Conservation (phyloP, 345 rosid species). For the Lepidium aucheri region DNA sequence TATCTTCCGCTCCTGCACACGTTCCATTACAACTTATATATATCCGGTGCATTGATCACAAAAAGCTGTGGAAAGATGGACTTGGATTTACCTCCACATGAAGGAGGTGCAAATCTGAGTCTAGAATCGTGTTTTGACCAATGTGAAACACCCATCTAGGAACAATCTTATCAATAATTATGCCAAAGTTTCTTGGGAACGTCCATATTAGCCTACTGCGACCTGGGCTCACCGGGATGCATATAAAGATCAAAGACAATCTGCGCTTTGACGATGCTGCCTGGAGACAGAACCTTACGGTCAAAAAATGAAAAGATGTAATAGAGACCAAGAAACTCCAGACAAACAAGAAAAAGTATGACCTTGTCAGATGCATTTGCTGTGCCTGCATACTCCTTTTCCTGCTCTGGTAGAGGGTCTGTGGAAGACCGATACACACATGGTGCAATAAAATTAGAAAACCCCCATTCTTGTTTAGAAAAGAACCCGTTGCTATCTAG, state of each 20-base stretch:
- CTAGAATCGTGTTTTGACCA: constrained; percentile 68
- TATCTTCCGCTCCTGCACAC: constrained; percentile 65
- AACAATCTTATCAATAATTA: constrained; percentile 59
- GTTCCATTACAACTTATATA: background rate
- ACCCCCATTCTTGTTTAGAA: constrained; percentile 59
- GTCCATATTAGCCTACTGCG: constrained; percentile 80
- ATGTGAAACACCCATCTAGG: constrained; percentile 88
- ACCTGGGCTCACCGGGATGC: constrained; percentile 88
- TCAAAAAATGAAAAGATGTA: background rate
- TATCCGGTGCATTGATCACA: background rate
- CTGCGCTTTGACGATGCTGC: constrained; percentile 19
- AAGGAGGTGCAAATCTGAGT: constrained; percentile 85
- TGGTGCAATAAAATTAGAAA: constrained; percentile 55
- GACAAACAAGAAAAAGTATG: background rate
- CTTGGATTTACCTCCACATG: constrained; percentile 56
- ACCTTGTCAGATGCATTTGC: constrained; percentile 38
- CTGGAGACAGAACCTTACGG: constrained; percentile 17
- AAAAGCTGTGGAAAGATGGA: background rate
- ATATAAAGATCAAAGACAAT: constrained; percentile 61
- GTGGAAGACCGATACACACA: constrained; percentile 52
- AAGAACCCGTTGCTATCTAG: constrained; percentile 42
- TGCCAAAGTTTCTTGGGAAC: constrained; percentile 63
- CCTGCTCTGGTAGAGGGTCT: constrained; percentile 33
- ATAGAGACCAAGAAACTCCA: background rate
- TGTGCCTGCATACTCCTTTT: constrained; percentile 34